These are phyloP conservation scores for Trametes pubescens DNA, from an alignment of 1,284 basidiomycete genomes.

Conservation along the genomic window DNA sequence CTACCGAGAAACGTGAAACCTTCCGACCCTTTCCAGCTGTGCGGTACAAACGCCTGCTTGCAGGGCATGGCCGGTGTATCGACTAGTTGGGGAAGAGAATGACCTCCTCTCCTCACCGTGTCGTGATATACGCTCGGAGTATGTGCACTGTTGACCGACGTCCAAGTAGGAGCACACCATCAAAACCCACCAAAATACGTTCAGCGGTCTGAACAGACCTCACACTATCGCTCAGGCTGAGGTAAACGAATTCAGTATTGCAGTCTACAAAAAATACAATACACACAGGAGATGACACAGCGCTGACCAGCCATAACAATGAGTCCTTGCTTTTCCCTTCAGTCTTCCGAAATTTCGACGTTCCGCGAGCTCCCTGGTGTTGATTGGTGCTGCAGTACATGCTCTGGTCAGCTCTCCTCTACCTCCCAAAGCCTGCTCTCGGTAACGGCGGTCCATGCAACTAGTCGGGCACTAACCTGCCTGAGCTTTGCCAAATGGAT, in stretches of 20 bases:
- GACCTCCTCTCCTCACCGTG: no score
- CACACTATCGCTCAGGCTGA: background rate
- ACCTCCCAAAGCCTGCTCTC: no score
- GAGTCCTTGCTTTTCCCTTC: background rate
- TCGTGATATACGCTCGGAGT: no score
- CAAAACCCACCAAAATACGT: no score
- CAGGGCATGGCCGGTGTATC: no score
- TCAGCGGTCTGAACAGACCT: background rate
- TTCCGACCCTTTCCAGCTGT: no score
- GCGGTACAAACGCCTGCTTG: no score
- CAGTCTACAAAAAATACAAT: constrained; percentile 27
- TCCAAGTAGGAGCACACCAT: no score
- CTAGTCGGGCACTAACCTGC: constrained; percentile 69
- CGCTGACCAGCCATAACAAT: background rate
- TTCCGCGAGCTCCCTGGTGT: constrained; percentile 26
- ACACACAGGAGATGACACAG: constrained; percentile 22
- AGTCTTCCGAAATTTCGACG: constrained; percentile 26
- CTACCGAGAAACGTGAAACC: no score
- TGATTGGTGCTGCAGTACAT: constrained; percentile 25
- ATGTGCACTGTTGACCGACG: no score
- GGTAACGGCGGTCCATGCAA: no score
- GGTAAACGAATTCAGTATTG: constrained; percentile 14
- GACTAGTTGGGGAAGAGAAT: no score
- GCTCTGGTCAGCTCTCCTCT: background rate
- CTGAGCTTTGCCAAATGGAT: constrained; percentile 91